phyloP scores from a whole-genome alignment of 306 rosid species.

The Pterocarpus santalinus region DNA sequence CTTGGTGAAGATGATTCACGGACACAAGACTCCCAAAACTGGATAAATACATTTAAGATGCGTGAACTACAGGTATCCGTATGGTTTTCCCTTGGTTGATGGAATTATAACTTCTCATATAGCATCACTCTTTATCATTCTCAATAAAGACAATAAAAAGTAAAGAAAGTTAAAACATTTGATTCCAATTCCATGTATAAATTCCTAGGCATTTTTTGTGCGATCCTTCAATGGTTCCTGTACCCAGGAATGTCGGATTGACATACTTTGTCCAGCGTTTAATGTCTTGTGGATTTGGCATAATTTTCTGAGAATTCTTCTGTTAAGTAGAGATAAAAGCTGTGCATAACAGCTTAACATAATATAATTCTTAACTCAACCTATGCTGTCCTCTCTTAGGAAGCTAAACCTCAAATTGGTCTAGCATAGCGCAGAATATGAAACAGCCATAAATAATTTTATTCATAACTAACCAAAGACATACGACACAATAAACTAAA shows the following conservation, averaged over 20 bases:
- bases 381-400: background rate
- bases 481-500: background rate
- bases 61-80: conserved; percentile 76
- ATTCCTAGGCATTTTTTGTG: background rate
- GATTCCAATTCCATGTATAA: background rate
- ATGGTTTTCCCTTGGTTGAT: background rate
- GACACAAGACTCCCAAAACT: conserved; percentile 78
- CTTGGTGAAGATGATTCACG: conserved; percentile 87
- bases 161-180: background rate
- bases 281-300: background rate
- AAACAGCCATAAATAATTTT: background rate
- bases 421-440: background rate
- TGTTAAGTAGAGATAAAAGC: conserved; percentile 1
- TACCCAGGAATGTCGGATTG: background rate
- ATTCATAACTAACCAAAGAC: background rate
- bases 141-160: background rate
- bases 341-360: conserved; percentile 5
- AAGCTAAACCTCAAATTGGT: conserved; percentile 14
- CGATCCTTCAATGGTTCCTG: background rate
- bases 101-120: background rate
- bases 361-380: background rate
- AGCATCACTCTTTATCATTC: background rate
- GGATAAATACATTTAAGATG: conserved; percentile 88
- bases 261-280: background rate
- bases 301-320: background rate